These are phyloP conservation scores for Ceratorhiza oryzae-sativae DNA, from an alignment of 1,284 basidiomycete genomes.

Conservation along the genomic window DNA sequence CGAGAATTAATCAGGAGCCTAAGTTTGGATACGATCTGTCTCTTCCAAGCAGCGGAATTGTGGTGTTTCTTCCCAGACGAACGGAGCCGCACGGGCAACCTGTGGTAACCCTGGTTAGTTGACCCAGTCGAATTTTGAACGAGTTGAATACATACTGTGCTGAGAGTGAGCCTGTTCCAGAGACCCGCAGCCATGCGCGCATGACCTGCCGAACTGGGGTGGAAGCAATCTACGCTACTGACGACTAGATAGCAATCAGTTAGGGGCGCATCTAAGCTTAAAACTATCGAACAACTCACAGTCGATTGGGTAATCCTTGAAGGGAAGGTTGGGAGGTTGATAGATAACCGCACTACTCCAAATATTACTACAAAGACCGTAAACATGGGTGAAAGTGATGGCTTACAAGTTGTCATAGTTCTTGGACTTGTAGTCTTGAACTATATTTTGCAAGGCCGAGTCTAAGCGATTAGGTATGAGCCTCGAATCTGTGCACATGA, in stretches of 20 bases:
- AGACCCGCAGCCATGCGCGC: constrained; percentile 50
- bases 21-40: constrained; percentile 20
- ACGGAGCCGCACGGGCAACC: constrained; percentile 11
- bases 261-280: constrained; percentile 45
- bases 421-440: constrained; percentile 49
- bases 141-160: neutral
- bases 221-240: constrained; percentile 52
- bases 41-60: constrained; percentile 23
- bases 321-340: constrained; percentile 18
- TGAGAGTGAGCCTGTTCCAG: constrained; percentile 43
- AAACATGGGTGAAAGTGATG: neutral
- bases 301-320: constrained; percentile 22
- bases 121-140: neutral
- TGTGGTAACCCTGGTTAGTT: neutral
- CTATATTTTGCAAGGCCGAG: constrained; percentile 47
- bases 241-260: neutral
- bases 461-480: no score
- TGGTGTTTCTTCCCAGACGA: constrained; percentile 23
- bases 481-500: no score
- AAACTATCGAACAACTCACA: neutral
- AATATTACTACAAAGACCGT: neutral
- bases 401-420: constrained; percentile 48
- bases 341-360: constrained; percentile 18
- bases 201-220: constrained; percentile 51
- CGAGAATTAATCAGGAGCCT: neutral